phyloP scores from a whole-genome alignment of 257 asterid species.

The Salvia rosmarinus region DNA sequence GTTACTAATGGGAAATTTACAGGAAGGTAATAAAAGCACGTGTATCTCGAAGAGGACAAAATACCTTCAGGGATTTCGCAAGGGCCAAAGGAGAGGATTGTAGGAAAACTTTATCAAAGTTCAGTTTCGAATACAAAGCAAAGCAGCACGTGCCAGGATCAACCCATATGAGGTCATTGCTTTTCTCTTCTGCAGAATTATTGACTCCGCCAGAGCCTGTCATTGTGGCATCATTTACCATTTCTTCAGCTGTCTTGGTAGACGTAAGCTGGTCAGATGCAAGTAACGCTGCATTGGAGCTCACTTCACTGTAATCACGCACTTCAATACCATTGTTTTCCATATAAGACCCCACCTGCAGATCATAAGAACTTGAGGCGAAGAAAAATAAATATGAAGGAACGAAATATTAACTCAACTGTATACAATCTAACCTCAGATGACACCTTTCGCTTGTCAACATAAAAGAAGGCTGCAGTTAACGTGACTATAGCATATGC shows the following conservation, averaged over 20 bases:
- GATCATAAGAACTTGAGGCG: conserved; percentile 28
- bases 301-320: conserved; percentile 70
- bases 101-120: conserved; percentile 58
- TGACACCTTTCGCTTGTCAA: conserved; percentile 74
- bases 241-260: conserved; percentile 38
- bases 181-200: conserved; percentile 41
- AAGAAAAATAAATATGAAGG: conserved; percentile 22
- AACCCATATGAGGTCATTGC: conserved; percentile 68
- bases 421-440: conserved; percentile 66
- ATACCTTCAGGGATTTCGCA: conserved; percentile 92
- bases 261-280: conserved; percentile 68
- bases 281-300: conserved; percentile 71
- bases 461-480: conserved; percentile 79
- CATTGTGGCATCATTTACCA: conserved; percentile 27
- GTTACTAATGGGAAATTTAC: conserved; percentile 19
- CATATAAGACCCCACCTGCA: conserved; percentile 69
- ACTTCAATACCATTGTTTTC: conserved; percentile 67
- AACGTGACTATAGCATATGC: conserved; percentile 86
- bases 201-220: conserved; percentile 30
- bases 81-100: conserved; percentile 88
- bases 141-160: conserved; percentile 84
- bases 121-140: conserved; percentile 80
- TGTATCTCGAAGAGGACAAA: conserved; percentile 15
- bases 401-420: conserved; percentile 2
- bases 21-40: conserved; percentile 13